Conservation (phyloP, 2,329 filamentous ascomycete genomes). For the Alternaria atra region DNA sequence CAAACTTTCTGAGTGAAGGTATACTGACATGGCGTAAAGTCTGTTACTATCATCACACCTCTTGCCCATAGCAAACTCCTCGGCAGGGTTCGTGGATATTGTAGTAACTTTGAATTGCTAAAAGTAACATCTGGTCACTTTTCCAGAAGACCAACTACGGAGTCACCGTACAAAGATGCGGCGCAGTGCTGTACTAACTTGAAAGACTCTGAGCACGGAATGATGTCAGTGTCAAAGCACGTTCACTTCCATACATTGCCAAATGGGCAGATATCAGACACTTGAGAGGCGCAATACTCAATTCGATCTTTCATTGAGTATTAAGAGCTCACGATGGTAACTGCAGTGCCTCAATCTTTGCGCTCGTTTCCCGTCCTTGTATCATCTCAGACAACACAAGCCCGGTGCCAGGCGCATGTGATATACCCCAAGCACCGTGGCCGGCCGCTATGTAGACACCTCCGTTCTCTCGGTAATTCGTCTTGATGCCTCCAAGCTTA, state of each 20-base stretch:
- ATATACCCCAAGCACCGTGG: constrained; percentile 77
- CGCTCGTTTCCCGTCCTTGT: constrained; percentile 65
- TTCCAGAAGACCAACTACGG: neutral
- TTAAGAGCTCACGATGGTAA: constrained; percentile 20
- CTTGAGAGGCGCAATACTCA: neutral
- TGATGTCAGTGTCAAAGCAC: neutral
- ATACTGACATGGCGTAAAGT: no score
- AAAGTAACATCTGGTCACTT: neutral
- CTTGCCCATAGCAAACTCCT: neutral
- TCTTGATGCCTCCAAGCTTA: constrained; percentile 63
- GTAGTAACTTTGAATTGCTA: neutral
- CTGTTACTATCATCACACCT: neutral
- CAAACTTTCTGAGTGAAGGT: no score
- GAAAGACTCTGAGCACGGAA: neutral
- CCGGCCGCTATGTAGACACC: constrained; percentile 77
- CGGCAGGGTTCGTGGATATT: neutral
- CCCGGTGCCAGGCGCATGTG: constrained; percentile 70
- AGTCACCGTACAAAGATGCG: neutral
- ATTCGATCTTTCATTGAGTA: neutral
- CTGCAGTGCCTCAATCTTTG: constrained; percentile 65
- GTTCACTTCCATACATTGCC: neutral
- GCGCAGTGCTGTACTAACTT: neutral
- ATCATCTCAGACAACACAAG: constrained; percentile 76
- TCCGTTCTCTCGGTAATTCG: constrained; percentile 56
- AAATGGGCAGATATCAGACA: neutral